Evolutionary conservation across 1,139 yeast species (phyloP), one percentile per base, ranked within the genome.

Genomic region (Yamadazyma triangularis): DNA sequence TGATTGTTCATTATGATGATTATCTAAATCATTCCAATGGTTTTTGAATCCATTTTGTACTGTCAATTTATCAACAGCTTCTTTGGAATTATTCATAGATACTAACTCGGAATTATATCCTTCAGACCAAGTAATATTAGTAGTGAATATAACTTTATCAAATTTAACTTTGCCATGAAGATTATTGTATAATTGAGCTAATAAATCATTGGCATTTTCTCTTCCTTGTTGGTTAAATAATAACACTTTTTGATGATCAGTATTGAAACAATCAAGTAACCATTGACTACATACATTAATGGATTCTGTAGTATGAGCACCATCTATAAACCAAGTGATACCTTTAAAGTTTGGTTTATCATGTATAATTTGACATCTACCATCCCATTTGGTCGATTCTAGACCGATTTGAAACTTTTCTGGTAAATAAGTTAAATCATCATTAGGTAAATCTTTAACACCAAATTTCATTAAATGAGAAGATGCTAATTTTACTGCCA

Each of bases 221-320:
- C 98, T 73, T 15, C 88, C 85, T 56, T 93, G 98, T 56, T 93
- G 98, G 53, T 93, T 93, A 63, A 93, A 93, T 6, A 91, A 57
- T 14, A 93, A 66, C 5, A 82, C 75, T 40, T 52, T 62, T 44
- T 35, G 48, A 42, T 25, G 48, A 44, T 10, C 36, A 23, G 49
- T 44, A 27, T 47, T 41, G n/a, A 56, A 53, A 13, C 44, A 53
- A 16, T 60, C 47, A 23, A 63, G 67, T 47, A 83, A 86, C 99
- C 99, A 91, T 9, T 60, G 60, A 0, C 91, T 73, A 1, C 96
- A 85, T 11, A 79, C 94, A 18, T 68, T 67, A 21, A 93, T 76
- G 35, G 96, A 85, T 49, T 91, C 98, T 26, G 73, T 61, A 1
- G 98, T 93, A 48, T 93, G 99, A 0, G 98, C 98, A 24, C 99